Percentiles rank a stretch among this genome's conserved stretches.
These are phyloP conservation scores for Hypoxylon sp. DNA, from an alignment of 2,329 filamentous ascomycete genomes.

Conservation along the genomic window DNA sequence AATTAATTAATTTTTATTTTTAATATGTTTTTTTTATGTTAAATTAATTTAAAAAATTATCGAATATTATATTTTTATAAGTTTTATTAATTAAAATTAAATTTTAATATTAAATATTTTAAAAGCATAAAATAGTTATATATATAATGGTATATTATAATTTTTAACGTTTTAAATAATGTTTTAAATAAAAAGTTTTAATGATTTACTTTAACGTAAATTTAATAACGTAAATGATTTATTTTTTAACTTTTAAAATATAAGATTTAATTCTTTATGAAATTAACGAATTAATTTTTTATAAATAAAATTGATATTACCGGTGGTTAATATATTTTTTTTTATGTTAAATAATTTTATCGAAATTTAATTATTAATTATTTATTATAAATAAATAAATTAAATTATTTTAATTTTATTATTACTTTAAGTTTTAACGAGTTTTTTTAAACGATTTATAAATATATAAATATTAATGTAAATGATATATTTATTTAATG, in stretches of 20 bases:
- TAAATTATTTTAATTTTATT: not conserved
- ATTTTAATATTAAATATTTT: conserved; percentile 1
- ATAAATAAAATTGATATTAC: not conserved
- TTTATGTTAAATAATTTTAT: not conserved
- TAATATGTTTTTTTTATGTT: not conserved
- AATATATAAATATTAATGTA: too few species aligned
- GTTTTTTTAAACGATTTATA: too few species aligned
- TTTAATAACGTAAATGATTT: not conserved
- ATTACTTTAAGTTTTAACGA: not conserved
- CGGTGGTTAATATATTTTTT: not conserved
- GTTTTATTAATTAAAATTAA: not conserved
- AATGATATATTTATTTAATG: too few species aligned
- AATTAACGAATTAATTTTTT: too few species aligned
- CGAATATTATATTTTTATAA: not conserved
- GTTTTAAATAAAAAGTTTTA: not conserved
- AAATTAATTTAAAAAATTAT: not conserved
- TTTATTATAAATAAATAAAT: not conserved
- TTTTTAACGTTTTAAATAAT: not conserved
- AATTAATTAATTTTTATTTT: not conserved
- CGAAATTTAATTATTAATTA: not conserved
- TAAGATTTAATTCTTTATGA: too few species aligned
- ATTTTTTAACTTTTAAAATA: not conserved
- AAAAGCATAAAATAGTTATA: not conserved
- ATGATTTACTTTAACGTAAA: not conserved
- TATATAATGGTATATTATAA: not conserved